A percentile compares a stretch with the other conserved stretches of the same genome.
Evolutionary conservation across 2,329 filamentous ascomycete species (phyloP).

Genomic region (Trichoderma pleuroti): DNA sequence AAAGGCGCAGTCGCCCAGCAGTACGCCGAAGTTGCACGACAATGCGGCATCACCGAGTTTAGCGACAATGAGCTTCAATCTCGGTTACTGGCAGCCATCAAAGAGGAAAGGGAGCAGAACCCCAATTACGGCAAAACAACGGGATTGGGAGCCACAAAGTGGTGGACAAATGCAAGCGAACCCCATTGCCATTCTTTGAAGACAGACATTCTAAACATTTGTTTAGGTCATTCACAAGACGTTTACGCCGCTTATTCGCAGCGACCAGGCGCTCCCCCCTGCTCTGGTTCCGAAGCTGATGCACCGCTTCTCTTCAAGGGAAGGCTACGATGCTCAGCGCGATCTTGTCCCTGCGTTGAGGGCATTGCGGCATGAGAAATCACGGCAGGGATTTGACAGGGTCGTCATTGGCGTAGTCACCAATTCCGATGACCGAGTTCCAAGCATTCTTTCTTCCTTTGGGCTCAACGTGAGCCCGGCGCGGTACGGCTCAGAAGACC

Average conservation of each 20-base stretch:
- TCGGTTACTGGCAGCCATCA: conserved; percentile 43
- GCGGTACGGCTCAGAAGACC: conserved; percentile 24
- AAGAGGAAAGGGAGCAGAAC: conserved; percentile 41
- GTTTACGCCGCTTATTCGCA: conserved; percentile 41
- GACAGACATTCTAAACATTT: background rate
- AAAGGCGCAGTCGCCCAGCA: conserved; percentile 47
- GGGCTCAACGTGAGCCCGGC: conserved; percentile 46
- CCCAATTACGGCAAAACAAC: conserved; percentile 58
- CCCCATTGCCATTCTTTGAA: background rate
- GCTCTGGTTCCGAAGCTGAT: conserved; percentile 48
- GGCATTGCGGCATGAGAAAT: conserved; percentile 32
- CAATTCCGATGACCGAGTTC: conserved; percentile 61
- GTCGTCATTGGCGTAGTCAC: conserved; percentile 56
- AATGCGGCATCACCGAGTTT: conserved; percentile 46
- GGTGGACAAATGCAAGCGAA: conserved; percentile 56
- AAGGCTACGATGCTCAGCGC: conserved; percentile 50
- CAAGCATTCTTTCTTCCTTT: conserved; percentile 50
- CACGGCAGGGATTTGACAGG: conserved; percentile 29
- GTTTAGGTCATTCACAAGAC: conserved; percentile 52
- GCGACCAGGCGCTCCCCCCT: conserved; percentile 37
- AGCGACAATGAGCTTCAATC: conserved; percentile 38
- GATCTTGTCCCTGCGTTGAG: conserved; percentile 45
- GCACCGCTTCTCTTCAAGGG: conserved; percentile 49
- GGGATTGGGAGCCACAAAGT: conserved; percentile 48
- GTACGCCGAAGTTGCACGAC: conserved; percentile 51